These are phyloP conservation scores for Fusarium incarnatum DNA, from an alignment of 2,329 filamentous ascomycete genomes.

Conservation along the genomic window DNA sequence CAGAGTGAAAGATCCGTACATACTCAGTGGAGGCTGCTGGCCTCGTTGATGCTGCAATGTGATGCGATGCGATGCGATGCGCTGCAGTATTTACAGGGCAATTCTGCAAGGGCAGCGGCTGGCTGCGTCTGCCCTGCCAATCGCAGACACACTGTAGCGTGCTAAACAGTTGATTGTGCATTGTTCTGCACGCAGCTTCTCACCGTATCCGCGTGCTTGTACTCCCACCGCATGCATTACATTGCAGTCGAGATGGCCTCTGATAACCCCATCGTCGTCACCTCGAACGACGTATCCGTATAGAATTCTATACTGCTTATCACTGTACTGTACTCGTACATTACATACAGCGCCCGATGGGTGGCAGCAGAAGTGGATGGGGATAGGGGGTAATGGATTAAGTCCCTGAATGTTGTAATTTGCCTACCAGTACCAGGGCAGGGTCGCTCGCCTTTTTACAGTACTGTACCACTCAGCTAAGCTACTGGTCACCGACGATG, in stretches of 20 bases:
- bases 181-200: conserved; percentile 28
- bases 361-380: conserved; percentile 35
- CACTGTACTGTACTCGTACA: not conserved
- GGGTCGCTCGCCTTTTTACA: conserved; percentile 14
- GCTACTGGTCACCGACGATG: conserved; percentile 3
- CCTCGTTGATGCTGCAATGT: conserved; percentile 8
- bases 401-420: conserved; percentile 33
- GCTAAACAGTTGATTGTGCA: conserved; percentile 30
- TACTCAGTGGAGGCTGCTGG: conserved; percentile 15
- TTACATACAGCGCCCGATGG: not conserved
- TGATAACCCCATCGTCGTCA: conserved; percentile 5
- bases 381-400: conserved; percentile 37
- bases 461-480: conserved; percentile 8
- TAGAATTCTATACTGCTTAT: not conserved
- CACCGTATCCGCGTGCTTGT: conserved; percentile 37
- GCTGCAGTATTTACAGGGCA: not conserved
- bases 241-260: conserved; percentile 11
- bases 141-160: conserved; percentile 36
- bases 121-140: conserved; percentile 45
- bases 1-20: not conserved
- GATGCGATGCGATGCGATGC: not conserved
- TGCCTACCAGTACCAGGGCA: conserved; percentile 39
- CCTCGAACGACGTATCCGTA: conserved; percentile 5
- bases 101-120: conserved; percentile 46
- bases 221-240: conserved; percentile 20